These are phyloP conservation scores for Berkeleyomyces rouxiae DNA, from an alignment of 2,329 filamentous ascomycete genomes.

Conservation along the genomic window DNA sequence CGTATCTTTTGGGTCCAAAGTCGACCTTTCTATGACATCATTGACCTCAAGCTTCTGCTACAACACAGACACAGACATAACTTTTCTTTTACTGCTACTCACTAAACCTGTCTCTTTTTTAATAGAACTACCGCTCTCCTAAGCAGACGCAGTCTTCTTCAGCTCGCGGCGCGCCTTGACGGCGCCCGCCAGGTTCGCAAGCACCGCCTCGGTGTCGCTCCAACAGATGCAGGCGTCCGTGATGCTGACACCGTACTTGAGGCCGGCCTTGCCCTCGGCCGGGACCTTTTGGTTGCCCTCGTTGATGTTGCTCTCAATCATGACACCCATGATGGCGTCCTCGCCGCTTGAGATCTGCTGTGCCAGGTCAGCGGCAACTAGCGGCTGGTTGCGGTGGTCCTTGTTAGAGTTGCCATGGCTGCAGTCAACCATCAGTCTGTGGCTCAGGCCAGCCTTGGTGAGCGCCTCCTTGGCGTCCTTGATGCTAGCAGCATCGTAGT, in stretches of 20 bases:
- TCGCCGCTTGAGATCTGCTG: constrained; percentile 78
- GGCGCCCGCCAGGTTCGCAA: constrained; percentile 62
- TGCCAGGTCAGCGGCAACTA: constrained; percentile 67
- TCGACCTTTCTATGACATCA: no score
- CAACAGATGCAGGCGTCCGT: constrained; percentile 95
- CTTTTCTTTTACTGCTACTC: constrained; percentile 14
- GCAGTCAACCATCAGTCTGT: constrained; percentile 92
- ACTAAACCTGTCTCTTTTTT: not conserved
- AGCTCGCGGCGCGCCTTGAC: constrained; percentile 54
- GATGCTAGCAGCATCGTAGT: constrained; percentile 79
- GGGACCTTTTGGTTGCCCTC: constrained; percentile 90
- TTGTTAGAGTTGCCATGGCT: constrained; percentile 93
- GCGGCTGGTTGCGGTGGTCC: constrained; percentile 93
- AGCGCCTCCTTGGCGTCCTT: constrained; percentile 67
- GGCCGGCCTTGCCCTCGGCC: constrained; percentile 62
- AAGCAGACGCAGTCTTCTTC: constrained; percentile 13
- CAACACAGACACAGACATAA: not conserved
- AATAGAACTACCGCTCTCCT: not conserved
- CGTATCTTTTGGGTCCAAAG: no score
- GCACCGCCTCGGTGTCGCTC: constrained; percentile 70
- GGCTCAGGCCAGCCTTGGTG: constrained; percentile 51
- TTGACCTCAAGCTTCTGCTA: not conserved
- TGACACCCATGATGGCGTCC: constrained; percentile 81
- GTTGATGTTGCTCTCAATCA: constrained; percentile 97
- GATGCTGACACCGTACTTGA: constrained; percentile 90